phyloP scores from a whole-genome alignment of 352 stramenopile species.

The Globisporangium mamillatum region DNA sequence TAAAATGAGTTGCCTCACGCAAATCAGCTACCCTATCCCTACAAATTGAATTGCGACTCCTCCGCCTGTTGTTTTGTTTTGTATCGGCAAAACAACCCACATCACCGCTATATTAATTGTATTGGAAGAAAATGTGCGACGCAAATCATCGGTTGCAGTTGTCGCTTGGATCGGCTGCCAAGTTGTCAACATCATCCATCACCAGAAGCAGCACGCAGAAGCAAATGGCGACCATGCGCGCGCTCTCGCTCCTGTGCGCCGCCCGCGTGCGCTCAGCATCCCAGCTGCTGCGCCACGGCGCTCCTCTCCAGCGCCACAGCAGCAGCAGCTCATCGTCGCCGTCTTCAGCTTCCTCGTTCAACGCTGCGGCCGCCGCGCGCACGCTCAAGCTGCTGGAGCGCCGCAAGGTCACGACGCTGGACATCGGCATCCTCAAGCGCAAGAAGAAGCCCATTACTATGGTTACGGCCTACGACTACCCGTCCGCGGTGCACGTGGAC shows the following conservation, averaged over 20 bases:
- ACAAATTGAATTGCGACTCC: neutral
- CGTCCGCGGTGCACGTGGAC: conserved; percentile 95
- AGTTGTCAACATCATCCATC: neutral
- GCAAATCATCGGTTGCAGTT: neutral
- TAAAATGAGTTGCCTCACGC: too few relatives aligned
- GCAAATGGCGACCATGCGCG: neutral
- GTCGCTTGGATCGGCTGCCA: neutral
- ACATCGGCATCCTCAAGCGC: conserved; percentile 88
- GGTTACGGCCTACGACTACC: conserved; percentile 99
- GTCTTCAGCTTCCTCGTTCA: conserved; percentile 26
- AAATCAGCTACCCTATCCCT: too few relatives aligned
- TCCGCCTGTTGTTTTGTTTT: too few relatives aligned
- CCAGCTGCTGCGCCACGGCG: conserved; percentile 3
- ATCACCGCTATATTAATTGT: too few relatives aligned
- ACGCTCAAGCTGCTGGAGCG: conserved; percentile 85
- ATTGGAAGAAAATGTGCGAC: too few relatives aligned
- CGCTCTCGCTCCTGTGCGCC: neutral
- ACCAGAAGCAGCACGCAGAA: neutral
- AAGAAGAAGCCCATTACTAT: conserved; percentile 98
- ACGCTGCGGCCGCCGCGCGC: conserved; percentile 46
- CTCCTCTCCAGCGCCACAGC: conserved; percentile 9
- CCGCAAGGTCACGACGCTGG: conserved; percentile 80
- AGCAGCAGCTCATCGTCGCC: conserved; percentile 16
- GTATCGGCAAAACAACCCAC: too few relatives aligned
- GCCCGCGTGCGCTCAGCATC: neutral